These are phyloP conservation scores for Acanthamoeba royreba DNA, from an alignment of 208 protist species.

Conservation along the genomic window DNA sequence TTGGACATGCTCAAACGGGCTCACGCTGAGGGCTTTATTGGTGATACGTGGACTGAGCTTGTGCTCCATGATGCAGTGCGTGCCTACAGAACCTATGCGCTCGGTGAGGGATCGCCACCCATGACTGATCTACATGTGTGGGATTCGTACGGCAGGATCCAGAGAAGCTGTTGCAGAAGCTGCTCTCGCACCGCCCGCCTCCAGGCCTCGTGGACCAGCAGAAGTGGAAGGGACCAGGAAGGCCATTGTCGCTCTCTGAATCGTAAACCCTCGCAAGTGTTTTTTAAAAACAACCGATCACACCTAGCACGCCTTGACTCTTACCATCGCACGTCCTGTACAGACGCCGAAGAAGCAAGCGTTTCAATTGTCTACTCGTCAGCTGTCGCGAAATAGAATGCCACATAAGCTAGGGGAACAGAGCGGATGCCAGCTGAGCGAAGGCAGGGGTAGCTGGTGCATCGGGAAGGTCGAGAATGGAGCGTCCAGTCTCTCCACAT, in stretches of 20 bases:
- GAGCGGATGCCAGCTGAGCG: background rate
- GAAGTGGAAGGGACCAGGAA: background rate
- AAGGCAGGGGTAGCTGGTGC: background rate
- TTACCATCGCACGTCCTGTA: too few relatives aligned
- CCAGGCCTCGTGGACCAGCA: background rate
- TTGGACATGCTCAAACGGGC: background rate
- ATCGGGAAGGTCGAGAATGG: constrained; percentile 32
- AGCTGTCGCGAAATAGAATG: too few relatives aligned
- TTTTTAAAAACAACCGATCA: too few relatives aligned
- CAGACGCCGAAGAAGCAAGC: too few relatives aligned
- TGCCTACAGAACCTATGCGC: too few relatives aligned
- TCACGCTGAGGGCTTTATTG: background rate
- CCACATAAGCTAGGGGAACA: background rate
- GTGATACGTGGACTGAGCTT: background rate
- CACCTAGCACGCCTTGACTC: too few relatives aligned
- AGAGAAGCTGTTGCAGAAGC: background rate
- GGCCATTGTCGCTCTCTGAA: background rate
- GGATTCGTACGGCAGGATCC: too few relatives aligned
- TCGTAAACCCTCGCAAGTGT: background rate
- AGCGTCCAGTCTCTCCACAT: constrained; percentile 65
- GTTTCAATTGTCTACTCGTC: too few relatives aligned
- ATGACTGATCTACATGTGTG: too few relatives aligned
- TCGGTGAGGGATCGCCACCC: too few relatives aligned
- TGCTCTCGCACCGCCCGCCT: background rate
- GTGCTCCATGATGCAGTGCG: background rate